phyloP scores from a whole-genome alignment of 2,329 filamentous ascomycete species.

The Zymoseptoria pseudotritici region DNA sequence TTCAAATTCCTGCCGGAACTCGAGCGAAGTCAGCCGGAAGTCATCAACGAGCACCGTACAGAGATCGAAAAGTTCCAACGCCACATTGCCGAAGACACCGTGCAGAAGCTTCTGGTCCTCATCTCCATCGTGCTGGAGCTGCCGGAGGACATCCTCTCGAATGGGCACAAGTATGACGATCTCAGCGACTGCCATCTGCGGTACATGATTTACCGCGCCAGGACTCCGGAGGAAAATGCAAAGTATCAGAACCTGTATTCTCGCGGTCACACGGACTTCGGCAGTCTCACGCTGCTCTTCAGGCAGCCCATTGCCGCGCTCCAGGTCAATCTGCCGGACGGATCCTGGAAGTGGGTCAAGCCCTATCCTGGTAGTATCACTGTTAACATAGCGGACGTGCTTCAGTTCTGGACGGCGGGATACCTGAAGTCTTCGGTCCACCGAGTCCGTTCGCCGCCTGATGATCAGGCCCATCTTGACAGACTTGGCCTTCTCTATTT shows the following conservation, averaged over 20 bases:
- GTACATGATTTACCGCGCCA: conserved; percentile 26
- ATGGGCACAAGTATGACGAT: conserved; percentile 51
- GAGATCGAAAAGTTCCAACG: conserved; percentile 52
- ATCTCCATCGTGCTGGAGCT: conserved; percentile 56
- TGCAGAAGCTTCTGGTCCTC: conserved; percentile 51
- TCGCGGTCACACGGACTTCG: conserved; percentile 38
- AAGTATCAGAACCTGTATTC: conserved; percentile 24
- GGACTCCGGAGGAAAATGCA: conserved; percentile 24
- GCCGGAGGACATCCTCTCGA: conserved; percentile 50
- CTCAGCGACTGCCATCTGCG: conserved; percentile 30
- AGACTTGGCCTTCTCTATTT: conserved; percentile 40
- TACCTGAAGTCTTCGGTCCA: conserved; percentile 46
- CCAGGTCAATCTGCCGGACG: conserved; percentile 31
- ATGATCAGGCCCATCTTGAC: conserved; percentile 41
- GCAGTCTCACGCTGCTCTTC: conserved; percentile 37
- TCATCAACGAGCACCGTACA: conserved; percentile 41
- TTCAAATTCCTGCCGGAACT: conserved; percentile 41
- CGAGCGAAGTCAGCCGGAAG: conserved; percentile 19
- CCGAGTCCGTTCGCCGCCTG: conserved; percentile 42
- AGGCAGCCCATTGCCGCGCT: conserved; percentile 37
- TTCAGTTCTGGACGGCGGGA: conserved; percentile 34
- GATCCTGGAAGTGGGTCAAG: conserved; percentile 37
- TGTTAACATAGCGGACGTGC: conserved; percentile 36
- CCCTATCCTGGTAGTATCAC: conserved; percentile 36
- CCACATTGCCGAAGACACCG: conserved; percentile 47